Evolutionary conservation across 23 red algal species (phyloP).

Genomic region (Pyropia haitanensis): DNA sequence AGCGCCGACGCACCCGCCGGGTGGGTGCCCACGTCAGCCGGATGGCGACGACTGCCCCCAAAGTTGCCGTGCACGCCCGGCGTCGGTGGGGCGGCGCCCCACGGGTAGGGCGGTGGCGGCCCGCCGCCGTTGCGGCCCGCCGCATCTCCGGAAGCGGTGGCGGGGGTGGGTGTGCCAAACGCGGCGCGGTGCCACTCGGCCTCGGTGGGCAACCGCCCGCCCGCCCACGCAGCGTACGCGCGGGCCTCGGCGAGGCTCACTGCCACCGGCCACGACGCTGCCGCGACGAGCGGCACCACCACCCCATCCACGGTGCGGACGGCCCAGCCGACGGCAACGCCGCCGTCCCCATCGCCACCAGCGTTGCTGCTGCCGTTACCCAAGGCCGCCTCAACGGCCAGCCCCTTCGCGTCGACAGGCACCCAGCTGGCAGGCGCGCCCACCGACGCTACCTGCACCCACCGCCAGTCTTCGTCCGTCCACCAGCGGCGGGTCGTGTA

Average conservation of each 20-base stretch:
- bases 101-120: not conserved
- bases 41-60: constrained; percentile 4
- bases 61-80: constrained; percentile 19
- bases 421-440: constrained; percentile 14
- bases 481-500: constrained; percentile 39
- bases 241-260: constrained; percentile 84
- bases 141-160: not conserved
- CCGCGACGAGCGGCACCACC: not conserved
- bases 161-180: not conserved
- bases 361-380: not conserved
- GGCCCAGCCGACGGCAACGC: not conserved
- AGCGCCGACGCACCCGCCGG: not conserved
- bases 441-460: constrained; percentile 19
- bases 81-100: not conserved
- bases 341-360: not conserved
- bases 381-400: not conserved
- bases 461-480: constrained; percentile 22
- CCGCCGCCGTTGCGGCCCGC: not conserved
- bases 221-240: constrained; percentile 73
- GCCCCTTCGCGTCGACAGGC: constrained; percentile 5
- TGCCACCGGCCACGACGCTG: constrained; percentile 48
- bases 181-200: constrained; percentile 62
- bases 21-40: constrained; percentile 4
- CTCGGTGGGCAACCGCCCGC: constrained; percentile 46
- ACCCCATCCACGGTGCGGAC: not conserved